phyloP scores from a whole-genome alignment of 768 basidiomycete genomes.

The Tylopilus rubrobrunneus region DNA sequence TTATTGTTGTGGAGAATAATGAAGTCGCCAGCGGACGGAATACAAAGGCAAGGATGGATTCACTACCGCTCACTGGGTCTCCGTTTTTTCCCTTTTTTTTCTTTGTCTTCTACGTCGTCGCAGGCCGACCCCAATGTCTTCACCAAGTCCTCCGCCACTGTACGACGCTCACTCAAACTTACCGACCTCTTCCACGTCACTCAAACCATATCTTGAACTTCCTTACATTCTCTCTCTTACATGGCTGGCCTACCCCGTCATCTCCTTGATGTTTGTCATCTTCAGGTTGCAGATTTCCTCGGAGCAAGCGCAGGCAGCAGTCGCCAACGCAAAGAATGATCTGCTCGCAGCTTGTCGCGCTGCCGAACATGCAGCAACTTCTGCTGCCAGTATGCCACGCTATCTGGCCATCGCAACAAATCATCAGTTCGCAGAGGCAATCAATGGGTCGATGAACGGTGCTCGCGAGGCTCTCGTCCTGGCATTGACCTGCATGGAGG shows the following conservation, averaged over 20 bases:
- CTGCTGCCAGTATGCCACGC: constrained; percentile 83
- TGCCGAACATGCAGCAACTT: constrained; percentile 76
- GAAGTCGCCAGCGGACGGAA: constrained; percentile 1
- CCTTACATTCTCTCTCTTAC: constrained; percentile 80
- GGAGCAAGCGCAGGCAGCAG: constrained; percentile 60
- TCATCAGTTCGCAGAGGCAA: constrained; percentile 68
- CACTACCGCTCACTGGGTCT: constrained; percentile 12
- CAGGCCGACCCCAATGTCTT: constrained; percentile 37
- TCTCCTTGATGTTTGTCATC: constrained; percentile 84
- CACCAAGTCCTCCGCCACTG: constrained; percentile 45
- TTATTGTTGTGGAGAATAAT: constrained; percentile 33
- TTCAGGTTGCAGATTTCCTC: constrained; percentile 78
- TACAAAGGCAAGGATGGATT: constrained; percentile 24
- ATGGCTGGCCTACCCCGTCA: constrained; percentile 88
- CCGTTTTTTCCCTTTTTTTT: constrained; percentile 6
- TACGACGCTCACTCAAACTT: constrained; percentile 49
- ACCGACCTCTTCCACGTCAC: constrained; percentile 31
- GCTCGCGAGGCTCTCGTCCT: constrained; percentile 71
- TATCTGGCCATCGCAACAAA: constrained; percentile 85
- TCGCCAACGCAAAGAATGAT: constrained; percentile 66
- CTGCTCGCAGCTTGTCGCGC: constrained; percentile 84
- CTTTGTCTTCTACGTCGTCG: constrained; percentile 29
- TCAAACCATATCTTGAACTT: constrained; percentile 82
- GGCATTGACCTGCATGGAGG: constrained; percentile 80
- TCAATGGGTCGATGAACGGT: constrained; percentile 74